A percentile compares a stretch with the other conserved stretches of the same genome.
phyloP scores from a whole-genome alignment of 2,329 filamentous ascomycete genomes.

The Gremmenia infestans region DNA sequence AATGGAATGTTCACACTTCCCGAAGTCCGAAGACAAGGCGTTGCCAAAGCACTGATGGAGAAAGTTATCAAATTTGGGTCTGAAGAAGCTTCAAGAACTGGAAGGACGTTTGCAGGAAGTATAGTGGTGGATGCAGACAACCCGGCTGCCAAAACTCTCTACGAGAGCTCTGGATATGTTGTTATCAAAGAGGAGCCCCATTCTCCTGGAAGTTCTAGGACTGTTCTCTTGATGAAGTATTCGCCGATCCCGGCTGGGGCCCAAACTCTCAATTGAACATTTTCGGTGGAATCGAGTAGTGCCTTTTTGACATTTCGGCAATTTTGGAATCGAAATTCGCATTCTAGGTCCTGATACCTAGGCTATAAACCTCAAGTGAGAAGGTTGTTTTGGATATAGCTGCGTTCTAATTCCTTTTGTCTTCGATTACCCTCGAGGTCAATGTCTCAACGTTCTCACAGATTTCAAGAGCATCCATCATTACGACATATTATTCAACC shows the following conservation, averaged over 20 bases:
- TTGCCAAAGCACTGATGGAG: conserved; percentile 32
- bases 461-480: no score
- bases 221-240: conserved; percentile 20
- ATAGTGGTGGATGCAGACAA: conserved; percentile 35
- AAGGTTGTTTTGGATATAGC: no score
- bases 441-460: no score
- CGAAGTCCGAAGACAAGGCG: conserved; percentile 33
- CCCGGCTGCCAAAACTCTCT: conserved; percentile 30
- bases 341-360: no score
- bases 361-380: no score
- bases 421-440: no score
- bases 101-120: conserved; percentile 25
- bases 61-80: conserved; percentile 27
- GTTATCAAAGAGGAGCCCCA: conserved; percentile 17
- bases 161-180: conserved; percentile 34
- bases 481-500: no score
- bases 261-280: not conserved
- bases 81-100: conserved; percentile 19
- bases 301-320: no score
- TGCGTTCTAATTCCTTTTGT: no score
- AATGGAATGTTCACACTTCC: conserved; percentile 37
- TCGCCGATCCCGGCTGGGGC: not conserved
- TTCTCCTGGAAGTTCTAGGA: conserved; percentile 4
- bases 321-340: no score
- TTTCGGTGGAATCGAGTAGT: not conserved